Evolutionary conservation across 2,329 filamentous ascomycete genomes (phyloP).

Genomic region (Hymenoscyphus linearis): DNA sequence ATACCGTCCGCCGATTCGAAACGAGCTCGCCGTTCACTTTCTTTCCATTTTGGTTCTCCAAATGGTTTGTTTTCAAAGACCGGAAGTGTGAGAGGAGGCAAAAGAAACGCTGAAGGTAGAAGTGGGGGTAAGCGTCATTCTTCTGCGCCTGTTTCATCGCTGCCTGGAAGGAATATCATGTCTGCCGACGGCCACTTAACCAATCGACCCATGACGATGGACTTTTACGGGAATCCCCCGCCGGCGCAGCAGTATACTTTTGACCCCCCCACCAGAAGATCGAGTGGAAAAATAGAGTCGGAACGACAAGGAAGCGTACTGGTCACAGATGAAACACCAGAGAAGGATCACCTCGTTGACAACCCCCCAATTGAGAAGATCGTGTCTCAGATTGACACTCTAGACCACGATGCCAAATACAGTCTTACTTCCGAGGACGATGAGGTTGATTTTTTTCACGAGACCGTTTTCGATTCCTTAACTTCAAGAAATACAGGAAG

Average conservation of each 20-base stretch:
- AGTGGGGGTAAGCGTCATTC: conserved; percentile 45
- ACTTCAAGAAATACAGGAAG: conserved; percentile 66
- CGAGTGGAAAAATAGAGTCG: conserved; percentile 15
- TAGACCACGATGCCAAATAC: conserved; percentile 61
- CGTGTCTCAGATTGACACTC: conserved; percentile 30
- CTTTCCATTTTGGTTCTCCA: conserved; percentile 54
- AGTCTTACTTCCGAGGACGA: conserved; percentile 68
- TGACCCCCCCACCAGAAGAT: neutral
- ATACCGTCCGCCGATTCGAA: conserved; percentile 30
- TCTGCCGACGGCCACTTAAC: conserved; percentile 22
- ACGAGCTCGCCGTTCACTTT: conserved; percentile 48
- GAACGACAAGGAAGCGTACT: conserved; percentile 24
- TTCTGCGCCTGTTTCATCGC: conserved; percentile 44
- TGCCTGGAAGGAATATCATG: conserved; percentile 23
- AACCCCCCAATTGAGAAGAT: neutral
- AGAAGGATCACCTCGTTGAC: neutral
- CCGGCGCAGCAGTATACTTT: neutral
- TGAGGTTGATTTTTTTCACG: conserved; percentile 73
- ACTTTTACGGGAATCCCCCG: neutral
- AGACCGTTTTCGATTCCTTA: conserved; percentile 71
- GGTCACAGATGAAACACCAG: neutral
- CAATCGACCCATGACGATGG: conserved; percentile 9
- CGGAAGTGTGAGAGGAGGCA: conserved; percentile 52
- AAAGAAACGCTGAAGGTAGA: conserved; percentile 42
- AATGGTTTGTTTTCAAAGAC: conserved; percentile 51